A percentile compares a stretch with the other conserved stretches of the same genome.
Conservation (phyloP, 306 rosid genomes). For the Calophaca sinica region DNA sequence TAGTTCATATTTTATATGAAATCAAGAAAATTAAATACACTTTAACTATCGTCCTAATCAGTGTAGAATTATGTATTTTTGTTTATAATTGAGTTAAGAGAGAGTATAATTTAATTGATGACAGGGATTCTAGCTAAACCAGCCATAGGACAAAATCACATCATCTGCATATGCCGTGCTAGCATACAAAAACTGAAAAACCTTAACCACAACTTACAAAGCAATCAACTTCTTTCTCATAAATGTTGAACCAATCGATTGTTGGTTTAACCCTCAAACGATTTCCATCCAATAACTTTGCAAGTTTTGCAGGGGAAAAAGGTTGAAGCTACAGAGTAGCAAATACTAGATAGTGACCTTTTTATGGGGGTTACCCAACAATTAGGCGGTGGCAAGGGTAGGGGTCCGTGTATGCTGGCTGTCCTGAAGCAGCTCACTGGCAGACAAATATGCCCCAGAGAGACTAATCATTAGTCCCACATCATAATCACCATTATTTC, state of each 20-base stretch:
- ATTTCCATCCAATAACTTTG: constrained; percentile 18
- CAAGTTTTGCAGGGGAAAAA: background rate
- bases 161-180: constrained; percentile 38
- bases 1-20: too few species aligned
- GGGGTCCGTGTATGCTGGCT: constrained; percentile 67
- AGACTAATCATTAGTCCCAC: constrained; percentile 48
- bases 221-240: constrained; percentile 28
- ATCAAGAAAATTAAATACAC: too few species aligned
- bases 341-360: constrained; percentile 46
- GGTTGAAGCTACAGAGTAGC: constrained; percentile 29
- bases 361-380: constrained; percentile 61
- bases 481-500: constrained; percentile 38
- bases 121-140: constrained; percentile 41
- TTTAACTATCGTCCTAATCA: too few species aligned
- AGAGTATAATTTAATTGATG: constrained; percentile 17
- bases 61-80: too few species aligned
- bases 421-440: constrained; percentile 54
- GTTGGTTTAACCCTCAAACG: constrained; percentile 34
- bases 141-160: constrained; percentile 42
- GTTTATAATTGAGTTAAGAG: too few species aligned
- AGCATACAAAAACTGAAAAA: constrained; percentile 16
- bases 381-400: constrained; percentile 57
- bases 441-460: constrained; percentile 64
- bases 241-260: constrained; percentile 33
- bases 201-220: constrained; percentile 30